Evolutionary conservation across 1,284 basidiomycete genomes (phyloP).

Genomic region (Ganoderma lingzhi): DNA sequence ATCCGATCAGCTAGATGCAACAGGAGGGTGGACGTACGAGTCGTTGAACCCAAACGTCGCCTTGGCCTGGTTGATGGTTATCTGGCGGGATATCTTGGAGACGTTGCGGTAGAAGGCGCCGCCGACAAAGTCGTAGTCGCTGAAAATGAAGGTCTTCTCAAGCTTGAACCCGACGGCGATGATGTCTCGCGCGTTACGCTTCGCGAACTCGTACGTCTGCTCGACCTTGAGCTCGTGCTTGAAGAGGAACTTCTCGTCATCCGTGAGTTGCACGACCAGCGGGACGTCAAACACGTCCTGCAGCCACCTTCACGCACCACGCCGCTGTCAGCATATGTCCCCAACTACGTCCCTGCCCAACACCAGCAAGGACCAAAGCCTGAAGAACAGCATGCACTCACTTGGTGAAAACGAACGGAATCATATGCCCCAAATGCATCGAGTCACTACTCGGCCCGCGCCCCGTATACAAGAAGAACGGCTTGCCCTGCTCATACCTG

Average conservation of each 20-base stretch:
- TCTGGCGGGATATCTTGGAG: conserved; percentile 91
- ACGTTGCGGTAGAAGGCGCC: conserved; percentile 96
- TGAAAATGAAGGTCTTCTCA: conserved; percentile 98
- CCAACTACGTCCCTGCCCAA: neutral
- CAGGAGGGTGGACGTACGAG: conserved; percentile 65
- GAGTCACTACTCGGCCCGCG: conserved; percentile 96
- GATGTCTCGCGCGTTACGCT: conserved; percentile 92
- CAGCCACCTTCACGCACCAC: conserved; percentile 75
- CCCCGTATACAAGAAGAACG: conserved; percentile 98
- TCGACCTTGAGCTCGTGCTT: conserved; percentile 94
- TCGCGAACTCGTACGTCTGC: conserved; percentile 87
- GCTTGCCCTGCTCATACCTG: conserved; percentile 96
- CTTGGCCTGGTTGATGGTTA: conserved; percentile 94
- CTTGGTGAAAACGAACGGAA: conserved; percentile 98
- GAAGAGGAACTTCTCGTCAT: conserved; percentile 99
- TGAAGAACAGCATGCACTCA: conserved; percentile 48
- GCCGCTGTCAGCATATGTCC: neutral
- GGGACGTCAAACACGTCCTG: conserved; percentile 97
- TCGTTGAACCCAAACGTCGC: conserved; percentile 97
- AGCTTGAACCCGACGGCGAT: conserved; percentile 96
- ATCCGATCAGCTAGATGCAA: neutral
- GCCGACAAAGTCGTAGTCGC: conserved; percentile 89
- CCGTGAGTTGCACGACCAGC: conserved; percentile 95
- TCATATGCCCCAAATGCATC: conserved; percentile 98
- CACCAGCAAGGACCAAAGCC: neutral